A percentile compares a stretch with the other conserved stretches of the same genome.
Evolutionary conservation across 805 yeast species (phyloP).

Genomic region (Babjeviella inositovora): DNA sequence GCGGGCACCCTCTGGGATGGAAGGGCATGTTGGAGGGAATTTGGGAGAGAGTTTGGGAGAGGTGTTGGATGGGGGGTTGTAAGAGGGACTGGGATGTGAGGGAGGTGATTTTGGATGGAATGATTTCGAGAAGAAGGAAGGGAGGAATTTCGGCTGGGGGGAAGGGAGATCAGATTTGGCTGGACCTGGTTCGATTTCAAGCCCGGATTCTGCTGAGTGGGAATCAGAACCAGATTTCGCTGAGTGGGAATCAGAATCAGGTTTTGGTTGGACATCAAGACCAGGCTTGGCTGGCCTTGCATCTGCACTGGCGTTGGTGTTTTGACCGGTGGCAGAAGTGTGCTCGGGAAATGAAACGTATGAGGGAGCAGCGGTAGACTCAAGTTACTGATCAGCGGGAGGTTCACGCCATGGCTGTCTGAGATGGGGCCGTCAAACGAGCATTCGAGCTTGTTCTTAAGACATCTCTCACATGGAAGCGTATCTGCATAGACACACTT

Average conservation of each 20-base stretch:
- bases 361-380: not conserved
- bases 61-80: conserved; percentile 1
- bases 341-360: not conserved
- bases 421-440: conserved; percentile 32
- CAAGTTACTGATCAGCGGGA: conserved; percentile 2
- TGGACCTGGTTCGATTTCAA: not conserved
- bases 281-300: conserved; percentile 8
- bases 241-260: no score
- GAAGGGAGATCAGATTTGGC: not conserved
- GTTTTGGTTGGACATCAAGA: no score
- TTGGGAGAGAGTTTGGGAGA: conserved; percentile 1
- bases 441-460: conserved; percentile 33
- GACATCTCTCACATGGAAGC: conserved; percentile 44
- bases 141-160: not conserved
- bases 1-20: conserved; percentile 1
- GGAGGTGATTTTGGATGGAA: not conserved
- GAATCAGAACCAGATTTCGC: no score
- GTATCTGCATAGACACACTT: conserved; percentile 33
- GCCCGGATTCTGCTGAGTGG: no score
- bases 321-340: conserved; percentile 1
- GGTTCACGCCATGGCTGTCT: conserved; percentile 4
- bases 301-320: conserved; percentile 6
- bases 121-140: not conserved
- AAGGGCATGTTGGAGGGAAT: not conserved
- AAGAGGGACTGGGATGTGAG: conserved; percentile 1